These are phyloP conservation scores for Elsinoe ampelina DNA, from an alignment of 2,329 filamentous ascomycete species.

Conservation along the genomic window DNA sequence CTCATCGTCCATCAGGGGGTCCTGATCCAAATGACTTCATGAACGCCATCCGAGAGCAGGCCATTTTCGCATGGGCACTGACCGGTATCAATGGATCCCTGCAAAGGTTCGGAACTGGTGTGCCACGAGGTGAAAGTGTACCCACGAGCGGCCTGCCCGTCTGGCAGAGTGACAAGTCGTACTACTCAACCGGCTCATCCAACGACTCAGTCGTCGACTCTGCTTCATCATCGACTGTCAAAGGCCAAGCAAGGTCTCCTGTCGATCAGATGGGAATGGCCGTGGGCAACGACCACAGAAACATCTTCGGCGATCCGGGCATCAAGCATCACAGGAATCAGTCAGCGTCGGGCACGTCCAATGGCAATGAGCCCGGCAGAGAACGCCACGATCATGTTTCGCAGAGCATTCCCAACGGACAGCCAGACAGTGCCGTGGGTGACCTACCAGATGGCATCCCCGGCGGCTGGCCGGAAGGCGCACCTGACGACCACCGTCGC, in stretches of 20 bases:
- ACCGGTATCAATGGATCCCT: constrained; percentile 71
- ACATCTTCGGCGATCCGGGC: constrained; percentile 27
- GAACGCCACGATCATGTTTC: not conserved
- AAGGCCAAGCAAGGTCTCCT: not conserved
- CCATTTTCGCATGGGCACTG: constrained; percentile 79
- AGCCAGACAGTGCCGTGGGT: not conserved
- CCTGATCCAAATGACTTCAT: constrained; percentile 56
- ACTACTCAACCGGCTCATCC: constrained; percentile 14
- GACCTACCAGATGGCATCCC: not conserved
- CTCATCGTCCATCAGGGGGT: constrained; percentile 31
- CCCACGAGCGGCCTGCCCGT: constrained; percentile 52
- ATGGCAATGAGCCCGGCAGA: not conserved
- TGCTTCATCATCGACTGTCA: constrained; percentile 14
- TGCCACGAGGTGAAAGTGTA: constrained; percentile 53
- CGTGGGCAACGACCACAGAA: constrained; percentile 13
- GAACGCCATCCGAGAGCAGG: constrained; percentile 72
- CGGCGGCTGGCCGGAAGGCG: not conserved
- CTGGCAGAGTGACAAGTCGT: constrained; percentile 40
- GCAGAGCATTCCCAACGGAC: not conserved
- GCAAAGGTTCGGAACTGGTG: constrained; percentile 53
- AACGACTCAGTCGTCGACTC: constrained; percentile 13
- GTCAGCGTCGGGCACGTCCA: not conserved
- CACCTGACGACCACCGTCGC: not conserved
- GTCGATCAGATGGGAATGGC: constrained; percentile 12
- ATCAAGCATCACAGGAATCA: constrained; percentile 18